Evolutionary conservation across 306 rosid species (phyloP).

Genomic region (Dalbergia cultrata): DNA sequence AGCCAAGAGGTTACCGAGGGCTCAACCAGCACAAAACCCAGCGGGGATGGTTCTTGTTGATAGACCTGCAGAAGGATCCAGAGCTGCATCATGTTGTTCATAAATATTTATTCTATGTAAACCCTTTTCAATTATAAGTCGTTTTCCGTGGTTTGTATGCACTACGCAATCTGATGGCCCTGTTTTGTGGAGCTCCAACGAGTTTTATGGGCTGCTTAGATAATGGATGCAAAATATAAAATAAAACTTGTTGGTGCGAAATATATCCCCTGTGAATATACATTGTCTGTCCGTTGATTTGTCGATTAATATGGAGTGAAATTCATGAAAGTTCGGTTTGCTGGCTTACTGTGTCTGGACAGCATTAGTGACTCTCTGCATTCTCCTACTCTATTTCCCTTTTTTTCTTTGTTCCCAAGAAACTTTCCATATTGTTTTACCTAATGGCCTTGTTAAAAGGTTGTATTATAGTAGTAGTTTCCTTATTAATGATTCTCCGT

Average conservation of each 20-base stretch:
- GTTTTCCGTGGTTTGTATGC: conserved; percentile 49
- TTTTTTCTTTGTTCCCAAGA: neutral
- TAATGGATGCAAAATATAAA: conserved; percentile 7
- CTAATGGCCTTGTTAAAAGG: neutral
- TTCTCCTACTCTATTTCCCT: neutral
- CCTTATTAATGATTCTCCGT: neutral
- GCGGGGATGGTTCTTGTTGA: conserved; percentile 75
- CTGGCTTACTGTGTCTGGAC: neutral
- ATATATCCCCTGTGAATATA: neutral
- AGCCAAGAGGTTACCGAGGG: conserved; percentile 72
- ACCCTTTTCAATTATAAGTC: conserved; percentile 31
- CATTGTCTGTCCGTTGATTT: neutral
- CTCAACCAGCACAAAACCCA: conserved; percentile 71
- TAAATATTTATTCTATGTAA: conserved; percentile 38
- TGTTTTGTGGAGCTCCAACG: conserved; percentile 25
- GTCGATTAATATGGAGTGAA: neutral
- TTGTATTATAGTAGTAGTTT: neutral
- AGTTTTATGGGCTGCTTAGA: conserved; percentile 22
- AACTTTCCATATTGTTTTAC: no score
- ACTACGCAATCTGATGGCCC: conserved; percentile 46
- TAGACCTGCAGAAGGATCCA: conserved; percentile 64
- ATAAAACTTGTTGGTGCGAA: conserved; percentile 14
- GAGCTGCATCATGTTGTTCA: conserved; percentile 70
- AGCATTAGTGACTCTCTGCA: neutral
- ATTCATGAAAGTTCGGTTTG: no score